phyloP scores from a whole-genome alignment of 805 yeast genomes.

The Metschnikowia continentalis region DNA sequence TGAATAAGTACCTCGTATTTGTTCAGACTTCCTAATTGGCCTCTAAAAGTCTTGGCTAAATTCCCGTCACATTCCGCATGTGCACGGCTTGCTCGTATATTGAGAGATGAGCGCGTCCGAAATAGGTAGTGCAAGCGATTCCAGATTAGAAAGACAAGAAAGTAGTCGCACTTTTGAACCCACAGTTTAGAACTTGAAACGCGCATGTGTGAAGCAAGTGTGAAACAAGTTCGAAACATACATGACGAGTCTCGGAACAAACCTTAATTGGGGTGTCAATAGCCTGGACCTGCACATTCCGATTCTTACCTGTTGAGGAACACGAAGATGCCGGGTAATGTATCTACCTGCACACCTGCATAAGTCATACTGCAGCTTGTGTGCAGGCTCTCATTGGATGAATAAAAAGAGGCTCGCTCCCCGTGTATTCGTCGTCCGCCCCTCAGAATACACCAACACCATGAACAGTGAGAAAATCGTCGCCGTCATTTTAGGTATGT shows the following conservation, averaged over 20 bases:
- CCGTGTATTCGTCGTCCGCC: not conserved
- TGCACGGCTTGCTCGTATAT: not conserved
- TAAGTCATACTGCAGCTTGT: not conserved
- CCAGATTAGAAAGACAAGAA: too few relatives aligned
- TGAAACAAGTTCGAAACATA: too few relatives aligned
- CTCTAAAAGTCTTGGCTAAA: not conserved
- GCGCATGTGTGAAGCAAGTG: not conserved
- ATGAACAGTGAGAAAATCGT: conserved; percentile 42
- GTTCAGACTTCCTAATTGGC: not conserved
- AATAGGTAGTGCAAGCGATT: not conserved
- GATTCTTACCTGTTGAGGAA: too few relatives aligned
- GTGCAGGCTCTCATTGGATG: not conserved
- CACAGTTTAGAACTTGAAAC: not conserved
- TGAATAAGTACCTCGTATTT: not conserved
- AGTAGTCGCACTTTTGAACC: not conserved
- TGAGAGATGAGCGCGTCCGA: not conserved
- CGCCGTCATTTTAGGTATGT: conserved; percentile 34
- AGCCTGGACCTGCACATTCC: not conserved
- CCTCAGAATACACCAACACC: not conserved
- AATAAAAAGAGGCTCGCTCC: not conserved
- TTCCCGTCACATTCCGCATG: not conserved
- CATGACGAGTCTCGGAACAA: too few relatives aligned
- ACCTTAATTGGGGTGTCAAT: too few relatives aligned
- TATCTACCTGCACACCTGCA: not conserved
- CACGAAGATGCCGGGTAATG: not conserved